phyloP scores from a whole-genome alignment of 805 yeast genomes.

The Hanseniaspora thailandica region DNA sequence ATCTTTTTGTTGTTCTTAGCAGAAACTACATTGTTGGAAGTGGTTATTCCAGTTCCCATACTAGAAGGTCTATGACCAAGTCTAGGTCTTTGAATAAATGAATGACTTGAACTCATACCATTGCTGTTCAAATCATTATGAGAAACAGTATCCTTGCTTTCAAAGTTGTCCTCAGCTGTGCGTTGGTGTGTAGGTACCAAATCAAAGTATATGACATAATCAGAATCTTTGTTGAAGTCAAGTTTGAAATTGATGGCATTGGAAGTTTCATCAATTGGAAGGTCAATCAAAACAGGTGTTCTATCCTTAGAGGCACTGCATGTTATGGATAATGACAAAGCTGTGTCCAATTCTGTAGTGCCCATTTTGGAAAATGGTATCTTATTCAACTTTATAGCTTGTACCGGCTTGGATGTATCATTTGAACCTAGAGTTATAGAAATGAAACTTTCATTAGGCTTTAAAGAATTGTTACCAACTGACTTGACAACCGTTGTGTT shows the following conservation, averaged over 20 bases:
- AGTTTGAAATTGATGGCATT: constrained; percentile 67
- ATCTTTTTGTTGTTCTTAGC: constrained; percentile 29
- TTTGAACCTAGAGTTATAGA: constrained; percentile 78
- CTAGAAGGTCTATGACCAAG: constrained; percentile 1
- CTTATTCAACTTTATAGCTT: constrained; percentile 56
- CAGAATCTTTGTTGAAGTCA: constrained; percentile 36
- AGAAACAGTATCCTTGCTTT: background rate
- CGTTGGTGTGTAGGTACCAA: constrained; percentile 73
- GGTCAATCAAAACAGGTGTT: constrained; percentile 54
- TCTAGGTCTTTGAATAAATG: background rate
- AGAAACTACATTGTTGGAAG: constrained; percentile 3
- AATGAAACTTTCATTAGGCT: constrained; percentile 53
- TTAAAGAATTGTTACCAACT: constrained; percentile 70
- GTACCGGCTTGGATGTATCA: constrained; percentile 48
- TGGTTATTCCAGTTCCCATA: constrained; percentile 2
- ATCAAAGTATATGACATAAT: constrained; percentile 62
- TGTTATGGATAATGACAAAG: constrained; percentile 59
- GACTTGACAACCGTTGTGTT: constrained; percentile 36
- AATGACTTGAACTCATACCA: background rate
- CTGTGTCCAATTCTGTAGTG: constrained; percentile 79
- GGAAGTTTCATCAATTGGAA: constrained; percentile 68
- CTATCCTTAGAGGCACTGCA: constrained; percentile 33
- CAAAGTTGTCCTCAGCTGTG: background rate
- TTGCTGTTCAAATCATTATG: background rate
- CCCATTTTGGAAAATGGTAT: constrained; percentile 68